Percentiles rank a stretch among this genome's conserved stretches.
Conservation (phyloP, 352 stramenopile genomes). For the Phytopythium mirpurense region DNA sequence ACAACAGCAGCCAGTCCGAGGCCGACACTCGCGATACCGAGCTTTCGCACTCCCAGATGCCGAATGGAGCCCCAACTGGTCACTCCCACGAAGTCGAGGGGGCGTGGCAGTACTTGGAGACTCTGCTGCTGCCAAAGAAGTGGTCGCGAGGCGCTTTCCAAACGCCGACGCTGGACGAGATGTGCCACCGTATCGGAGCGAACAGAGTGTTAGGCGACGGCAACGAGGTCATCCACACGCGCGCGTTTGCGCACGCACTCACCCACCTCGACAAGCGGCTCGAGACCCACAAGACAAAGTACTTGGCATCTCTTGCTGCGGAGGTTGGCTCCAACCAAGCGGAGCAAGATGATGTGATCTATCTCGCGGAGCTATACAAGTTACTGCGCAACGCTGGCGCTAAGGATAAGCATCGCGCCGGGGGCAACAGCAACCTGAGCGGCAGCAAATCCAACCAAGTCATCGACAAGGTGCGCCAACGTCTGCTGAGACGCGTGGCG, state of each 20-base stretch:
- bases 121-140: constrained; percentile 11
- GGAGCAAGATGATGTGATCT: constrained; percentile 16
- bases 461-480: constrained; percentile 19
- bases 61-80: no score
- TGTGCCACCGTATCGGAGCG: constrained; percentile 40
- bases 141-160: constrained; percentile 8
- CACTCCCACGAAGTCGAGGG: not conserved
- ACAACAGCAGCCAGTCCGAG: not conserved
- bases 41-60: not conserved
- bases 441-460: constrained; percentile 13
- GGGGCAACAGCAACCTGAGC: not conserved
- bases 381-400: constrained; percentile 2
- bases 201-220: constrained; percentile 57
- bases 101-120: constrained; percentile 19
- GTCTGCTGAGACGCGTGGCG: constrained; percentile 8
- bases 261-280: constrained; percentile 35
- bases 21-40: not conserved
- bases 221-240: constrained; percentile 54
- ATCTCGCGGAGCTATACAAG: constrained; percentile 15
- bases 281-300: constrained; percentile 21
- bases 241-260: constrained; percentile 40
- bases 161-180: constrained; percentile 31
- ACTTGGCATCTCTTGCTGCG: constrained; percentile 22
- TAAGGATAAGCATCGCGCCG: not conserved
- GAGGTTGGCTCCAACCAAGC: constrained; percentile 8